phyloP scores from a whole-genome alignment of 371 early-diverging fungal species.

The Phascolomyces articulosus region DNA sequence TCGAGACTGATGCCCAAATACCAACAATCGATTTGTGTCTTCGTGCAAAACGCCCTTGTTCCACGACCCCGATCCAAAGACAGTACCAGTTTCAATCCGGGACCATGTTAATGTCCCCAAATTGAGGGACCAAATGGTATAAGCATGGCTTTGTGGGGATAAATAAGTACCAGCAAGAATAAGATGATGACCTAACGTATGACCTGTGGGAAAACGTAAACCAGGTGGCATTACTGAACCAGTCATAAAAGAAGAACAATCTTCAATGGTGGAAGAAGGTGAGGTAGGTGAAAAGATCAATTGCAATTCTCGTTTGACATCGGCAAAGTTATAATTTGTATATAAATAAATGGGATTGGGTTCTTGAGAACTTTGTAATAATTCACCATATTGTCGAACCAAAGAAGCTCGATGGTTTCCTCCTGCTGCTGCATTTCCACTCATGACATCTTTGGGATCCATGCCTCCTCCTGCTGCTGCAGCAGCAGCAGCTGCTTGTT shows the following conservation, averaged over 20 bases:
- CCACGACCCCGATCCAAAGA: constrained; percentile 75
- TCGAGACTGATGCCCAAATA: constrained; percentile 72
- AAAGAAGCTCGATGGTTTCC: constrained; percentile 9
- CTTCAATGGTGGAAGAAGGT: constrained; percentile 37
- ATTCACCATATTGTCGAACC: constrained; percentile 16
- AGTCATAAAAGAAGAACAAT: constrained; percentile 63
- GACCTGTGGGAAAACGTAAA: constrained; percentile 78
- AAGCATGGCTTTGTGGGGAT: constrained; percentile 61
- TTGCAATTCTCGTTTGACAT: constrained; percentile 75
- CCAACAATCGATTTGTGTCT: constrained; percentile 55
- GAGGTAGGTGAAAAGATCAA: constrained; percentile 54
- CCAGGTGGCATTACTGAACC: constrained; percentile 72
- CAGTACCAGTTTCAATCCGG: constrained; percentile 67
- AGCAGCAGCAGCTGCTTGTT: not conserved
- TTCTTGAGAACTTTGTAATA: constrained; percentile 14
- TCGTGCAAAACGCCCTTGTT: constrained; percentile 74
- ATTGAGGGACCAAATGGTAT: constrained; percentile 78
- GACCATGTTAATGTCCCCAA: constrained; percentile 66
- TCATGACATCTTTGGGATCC: not conserved
- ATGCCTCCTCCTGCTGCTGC: not conserved
- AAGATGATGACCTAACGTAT: constrained; percentile 72
- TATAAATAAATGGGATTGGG: constrained; percentile 62
- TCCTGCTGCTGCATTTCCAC: not conserved
- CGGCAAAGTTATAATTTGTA: constrained; percentile 81
- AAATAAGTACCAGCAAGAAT: constrained; percentile 76